Base-by-base conservation (phyloP, 495 filamentous ascomycete species). In the Aspergillus carlsbadensis region DNA sequence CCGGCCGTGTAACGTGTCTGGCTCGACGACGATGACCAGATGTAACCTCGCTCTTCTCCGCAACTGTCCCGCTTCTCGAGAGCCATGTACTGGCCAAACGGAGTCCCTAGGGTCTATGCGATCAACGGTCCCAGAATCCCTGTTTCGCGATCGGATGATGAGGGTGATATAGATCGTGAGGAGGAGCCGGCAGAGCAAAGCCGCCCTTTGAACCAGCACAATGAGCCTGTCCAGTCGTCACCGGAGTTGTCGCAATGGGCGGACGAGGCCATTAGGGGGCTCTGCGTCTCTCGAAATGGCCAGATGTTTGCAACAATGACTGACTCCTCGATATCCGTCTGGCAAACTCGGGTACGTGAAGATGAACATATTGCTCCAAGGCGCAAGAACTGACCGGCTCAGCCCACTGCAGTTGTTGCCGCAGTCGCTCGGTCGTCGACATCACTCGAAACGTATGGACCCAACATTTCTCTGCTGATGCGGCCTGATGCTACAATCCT, bases 61-160 rank as follows among this genome's bases (percentile, higher is more conserved):
- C 59, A 52, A 67, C 59, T 59, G 54, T 65, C 65, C 52, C 59
- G 61, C 62, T 55, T 48, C 54, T 59, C 49, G 57, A 55, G 65
- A 83, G 81, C 81, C 81, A 97, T 97, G 92, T 97, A 97, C 81
- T 97, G 93, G 93, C 93, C 93, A 64, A 81, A 94, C 75, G 91
- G 91, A 70, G 89, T 91, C 58, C 92, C 92, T 57, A 81, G 86
- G 72, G 87, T 96, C 66, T 95, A 93, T 81, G 88, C 89, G 70
- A 87, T 87, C 73, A 87, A 81, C 72, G 77, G 80, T 61, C 78
- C 80, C 45, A 64, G 70, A 62, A 72, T 70, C 43, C 62, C 72
- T 13, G 56, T 65, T 50, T 62, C 70, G 21, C 63, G 65, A 57
- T 68, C 73, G 37, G 76, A 78, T 37, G 77, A 80, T 15, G 43